phyloP scores from a whole-genome alignment of 805 yeast species.

The Nakazawaea laoshanensis region DNA sequence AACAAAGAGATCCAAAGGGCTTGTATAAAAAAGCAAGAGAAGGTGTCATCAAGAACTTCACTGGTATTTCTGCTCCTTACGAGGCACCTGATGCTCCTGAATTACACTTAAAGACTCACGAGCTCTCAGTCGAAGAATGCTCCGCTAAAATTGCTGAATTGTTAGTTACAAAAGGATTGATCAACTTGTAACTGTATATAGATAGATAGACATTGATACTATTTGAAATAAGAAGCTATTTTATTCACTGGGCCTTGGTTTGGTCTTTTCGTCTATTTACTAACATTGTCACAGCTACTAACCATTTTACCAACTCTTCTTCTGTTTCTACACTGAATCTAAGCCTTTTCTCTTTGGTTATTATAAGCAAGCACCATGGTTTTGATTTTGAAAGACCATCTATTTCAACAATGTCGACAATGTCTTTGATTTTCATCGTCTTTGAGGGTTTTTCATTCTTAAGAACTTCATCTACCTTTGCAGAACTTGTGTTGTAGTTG shows the following conservation, averaged over 20 bases:
- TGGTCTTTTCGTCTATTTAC: conserved; percentile 14
- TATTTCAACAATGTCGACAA: conserved; percentile 40
- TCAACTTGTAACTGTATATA: conserved; percentile 1
- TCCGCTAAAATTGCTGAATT: conserved; percentile 67
- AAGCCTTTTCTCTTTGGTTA: conserved; percentile 35
- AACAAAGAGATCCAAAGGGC: conserved; percentile 96
- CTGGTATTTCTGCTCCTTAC: conserved; percentile 94
- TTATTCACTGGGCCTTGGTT: not conserved
- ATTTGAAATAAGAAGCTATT: not conserved
- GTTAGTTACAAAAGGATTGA: conserved; percentile 29
- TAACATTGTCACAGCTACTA: conserved; percentile 34
- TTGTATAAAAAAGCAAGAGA: conserved; percentile 94
- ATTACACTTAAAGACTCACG: conserved; percentile 68
- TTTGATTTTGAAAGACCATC: conserved; percentile 36
- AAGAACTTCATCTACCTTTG: conserved; percentile 4
- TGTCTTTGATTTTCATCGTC: conserved; percentile 23
- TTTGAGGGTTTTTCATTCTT: conserved; percentile 18
- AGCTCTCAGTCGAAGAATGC: conserved; percentile 69
- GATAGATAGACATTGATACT: not conserved
- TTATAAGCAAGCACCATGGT: conserved; percentile 36
- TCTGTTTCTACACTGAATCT: conserved; percentile 35
- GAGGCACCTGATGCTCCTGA: conserved; percentile 88
- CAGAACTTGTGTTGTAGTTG: conserved; percentile 2
- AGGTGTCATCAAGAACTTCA: conserved; percentile 88
- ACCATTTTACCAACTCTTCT: conserved; percentile 39